Evolutionary conservation across 2,329 filamentous ascomycete genomes (phyloP).

Genomic region (Grosmannia serpens): DNA sequence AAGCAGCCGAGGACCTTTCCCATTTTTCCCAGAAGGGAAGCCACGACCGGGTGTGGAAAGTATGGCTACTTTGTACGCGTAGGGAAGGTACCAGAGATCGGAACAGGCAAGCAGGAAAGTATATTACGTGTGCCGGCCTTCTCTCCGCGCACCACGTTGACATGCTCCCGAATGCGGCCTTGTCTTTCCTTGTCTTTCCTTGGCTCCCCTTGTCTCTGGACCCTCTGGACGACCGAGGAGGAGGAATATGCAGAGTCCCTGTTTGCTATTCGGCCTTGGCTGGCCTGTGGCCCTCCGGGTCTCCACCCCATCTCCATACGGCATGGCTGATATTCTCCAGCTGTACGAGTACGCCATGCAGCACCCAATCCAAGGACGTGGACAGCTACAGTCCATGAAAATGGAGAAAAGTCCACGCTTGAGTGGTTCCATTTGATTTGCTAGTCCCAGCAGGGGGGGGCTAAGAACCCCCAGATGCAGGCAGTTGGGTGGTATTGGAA

Average conservation of each 20-base stretch:
- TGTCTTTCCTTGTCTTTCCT: neutral
- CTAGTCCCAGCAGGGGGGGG: neutral
- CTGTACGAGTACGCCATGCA: neutral
- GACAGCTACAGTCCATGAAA: too few relatives aligned
- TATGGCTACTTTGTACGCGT: too few relatives aligned
- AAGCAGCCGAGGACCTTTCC: neutral
- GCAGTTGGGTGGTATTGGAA: neutral
- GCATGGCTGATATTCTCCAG: neutral
- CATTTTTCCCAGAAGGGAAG: neutral
- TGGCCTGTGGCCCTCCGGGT: neutral
- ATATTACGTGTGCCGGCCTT: neutral
- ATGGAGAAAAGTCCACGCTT: neutral
- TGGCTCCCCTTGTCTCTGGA: neutral
- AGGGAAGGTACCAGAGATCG: too few relatives aligned
- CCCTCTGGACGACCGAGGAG: neutral
- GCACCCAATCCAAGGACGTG: neutral
- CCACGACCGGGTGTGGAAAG: neutral
- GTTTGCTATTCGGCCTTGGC: neutral
- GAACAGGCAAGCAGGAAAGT: too few relatives aligned
- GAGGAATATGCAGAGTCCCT: neutral
- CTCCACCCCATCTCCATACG: neutral
- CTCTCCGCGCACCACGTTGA: neutral
- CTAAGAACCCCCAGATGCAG: neutral
- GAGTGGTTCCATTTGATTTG: neutral
- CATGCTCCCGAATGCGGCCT: neutral